These are phyloP conservation scores for Fusarium vanettenii DNA, from an alignment of 2,329 filamentous ascomycete genomes.

Conservation along the genomic window DNA sequence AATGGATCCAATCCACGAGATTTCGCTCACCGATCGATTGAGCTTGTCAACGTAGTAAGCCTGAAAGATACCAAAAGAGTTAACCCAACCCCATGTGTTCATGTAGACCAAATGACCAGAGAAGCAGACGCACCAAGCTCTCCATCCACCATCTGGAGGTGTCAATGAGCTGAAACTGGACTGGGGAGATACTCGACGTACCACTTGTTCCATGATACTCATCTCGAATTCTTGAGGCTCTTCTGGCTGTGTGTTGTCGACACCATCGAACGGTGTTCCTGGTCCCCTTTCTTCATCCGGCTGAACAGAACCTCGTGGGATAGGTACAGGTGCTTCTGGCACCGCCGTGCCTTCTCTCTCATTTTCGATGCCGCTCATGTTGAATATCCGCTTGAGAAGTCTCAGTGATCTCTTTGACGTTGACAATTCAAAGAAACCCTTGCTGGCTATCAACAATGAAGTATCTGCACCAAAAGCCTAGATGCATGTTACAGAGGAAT, in stretches of 20 bases:
- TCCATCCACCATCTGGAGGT: constrained; percentile 62
- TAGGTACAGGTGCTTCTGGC: neutral
- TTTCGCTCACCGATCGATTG: constrained; percentile 54
- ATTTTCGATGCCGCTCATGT: neutral
- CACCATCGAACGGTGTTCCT: neutral
- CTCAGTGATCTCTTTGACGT: neutral
- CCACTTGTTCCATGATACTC: constrained; percentile 19
- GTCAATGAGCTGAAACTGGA: constrained; percentile 39
- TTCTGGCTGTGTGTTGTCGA: neutral
- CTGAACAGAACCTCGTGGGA: neutral
- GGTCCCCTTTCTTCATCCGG: neutral
- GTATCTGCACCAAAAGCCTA: neutral
- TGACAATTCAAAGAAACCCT: neutral
- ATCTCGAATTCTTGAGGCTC: constrained; percentile 7
- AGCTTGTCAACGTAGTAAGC: constrained; percentile 60
- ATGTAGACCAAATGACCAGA: constrained; percentile 58
- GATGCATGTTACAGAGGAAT: neutral
- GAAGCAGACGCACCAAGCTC: constrained; percentile 54
- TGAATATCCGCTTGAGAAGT: neutral
- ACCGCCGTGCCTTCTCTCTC: too few species aligned
- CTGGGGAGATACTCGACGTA: neutral
- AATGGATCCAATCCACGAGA: constrained; percentile 65
- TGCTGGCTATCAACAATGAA: neutral
- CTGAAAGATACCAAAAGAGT: constrained; percentile 68
- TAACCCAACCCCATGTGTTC: constrained; percentile 66